Evolutionary conservation across 179 eudicot genomes (phyloP).

Genomic region (Drosera spatulata): DNA sequence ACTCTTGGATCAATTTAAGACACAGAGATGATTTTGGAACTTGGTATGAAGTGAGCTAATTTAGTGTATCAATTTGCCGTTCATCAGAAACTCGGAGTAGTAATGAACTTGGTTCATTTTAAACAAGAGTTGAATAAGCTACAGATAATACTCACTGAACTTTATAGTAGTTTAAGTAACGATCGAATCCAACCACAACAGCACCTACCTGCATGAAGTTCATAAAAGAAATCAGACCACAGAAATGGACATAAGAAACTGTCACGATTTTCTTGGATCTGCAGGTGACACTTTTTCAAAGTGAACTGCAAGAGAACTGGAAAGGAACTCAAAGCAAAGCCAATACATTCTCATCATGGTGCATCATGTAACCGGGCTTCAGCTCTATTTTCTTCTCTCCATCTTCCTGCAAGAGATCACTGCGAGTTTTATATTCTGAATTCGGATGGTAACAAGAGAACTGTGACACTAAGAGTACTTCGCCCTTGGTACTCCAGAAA

Average conservation of each 20-base stretch:
- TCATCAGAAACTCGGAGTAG: too few species aligned
- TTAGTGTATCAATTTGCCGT: too few species aligned
- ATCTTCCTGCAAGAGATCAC: slow-evolving; percentile 43
- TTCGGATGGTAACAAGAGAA: too few species aligned
- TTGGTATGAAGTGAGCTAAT: too few species aligned
- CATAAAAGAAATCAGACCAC: background rate
- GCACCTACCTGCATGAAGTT: slow-evolving; percentile 71
- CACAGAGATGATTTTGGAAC: too few species aligned
- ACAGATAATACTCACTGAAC: slow-evolving; percentile 57
- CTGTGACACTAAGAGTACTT: too few species aligned
- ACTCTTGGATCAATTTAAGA: too few species aligned
- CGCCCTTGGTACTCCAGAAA: too few species aligned
- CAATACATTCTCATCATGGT: slow-evolving; percentile 61
- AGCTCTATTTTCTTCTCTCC: slow-evolving; percentile 80
- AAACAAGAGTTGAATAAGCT: background rate
- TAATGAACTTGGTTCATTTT: too few species aligned
- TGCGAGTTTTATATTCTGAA: too few species aligned
- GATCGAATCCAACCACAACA: slow-evolving; percentile 98
- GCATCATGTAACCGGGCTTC: slow-evolving; percentile 77
- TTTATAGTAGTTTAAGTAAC: slow-evolving; percentile 89
- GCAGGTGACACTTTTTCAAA: background rate
- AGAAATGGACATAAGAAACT: background rate
- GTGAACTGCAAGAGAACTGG: background rate
- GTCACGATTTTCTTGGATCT: background rate
- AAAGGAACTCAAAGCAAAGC: background rate